phyloP scores from a whole-genome alignment of 257 asterid species.

The Eustoma russellianum region DNA sequence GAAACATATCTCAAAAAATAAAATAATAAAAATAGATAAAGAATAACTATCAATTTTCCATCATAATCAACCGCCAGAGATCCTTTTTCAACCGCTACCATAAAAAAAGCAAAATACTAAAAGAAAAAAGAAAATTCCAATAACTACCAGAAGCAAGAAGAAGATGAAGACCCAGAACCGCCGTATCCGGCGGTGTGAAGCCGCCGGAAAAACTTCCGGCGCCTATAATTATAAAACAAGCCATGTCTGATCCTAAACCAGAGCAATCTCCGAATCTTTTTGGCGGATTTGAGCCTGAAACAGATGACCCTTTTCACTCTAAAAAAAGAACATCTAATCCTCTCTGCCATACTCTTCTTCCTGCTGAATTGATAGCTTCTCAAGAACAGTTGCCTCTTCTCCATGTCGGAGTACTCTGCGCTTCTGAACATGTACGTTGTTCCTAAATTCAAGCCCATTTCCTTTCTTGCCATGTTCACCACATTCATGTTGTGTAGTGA shows the following conservation, averaged over 20 bases:
- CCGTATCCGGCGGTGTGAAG: constrained; percentile 4
- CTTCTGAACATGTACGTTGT: constrained; percentile 24
- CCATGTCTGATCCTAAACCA: constrained; percentile 52
- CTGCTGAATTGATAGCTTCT: constrained; percentile 81
- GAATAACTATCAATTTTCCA: no score
- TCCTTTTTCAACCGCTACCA: no score
- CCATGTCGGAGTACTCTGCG: constrained; percentile 38
- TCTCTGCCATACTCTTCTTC: constrained; percentile 46
- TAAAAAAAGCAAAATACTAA: no score
- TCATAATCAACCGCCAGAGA: no score
- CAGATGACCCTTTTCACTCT: constrained; percentile 42
- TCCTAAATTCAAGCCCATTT: constrained; percentile 15
- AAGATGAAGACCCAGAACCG: no score
- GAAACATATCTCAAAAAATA: no score
- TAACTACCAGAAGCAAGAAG: no score
- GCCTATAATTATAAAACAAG: constrained; percentile 29
- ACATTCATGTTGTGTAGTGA: no score
- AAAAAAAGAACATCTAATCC: constrained; percentile 40
- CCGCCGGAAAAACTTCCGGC: constrained; percentile 29
- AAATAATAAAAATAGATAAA: no score
- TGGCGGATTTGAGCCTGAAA: constrained; percentile 35
- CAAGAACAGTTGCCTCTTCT: constrained; percentile 73
- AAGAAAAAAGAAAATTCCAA: no score
- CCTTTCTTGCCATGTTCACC: constrained; percentile 24
- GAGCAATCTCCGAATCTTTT: constrained; percentile 36